phyloP scores from a whole-genome alignment of 2,329 filamentous ascomycete species.

The Chalaropsis thielavioides region DNA sequence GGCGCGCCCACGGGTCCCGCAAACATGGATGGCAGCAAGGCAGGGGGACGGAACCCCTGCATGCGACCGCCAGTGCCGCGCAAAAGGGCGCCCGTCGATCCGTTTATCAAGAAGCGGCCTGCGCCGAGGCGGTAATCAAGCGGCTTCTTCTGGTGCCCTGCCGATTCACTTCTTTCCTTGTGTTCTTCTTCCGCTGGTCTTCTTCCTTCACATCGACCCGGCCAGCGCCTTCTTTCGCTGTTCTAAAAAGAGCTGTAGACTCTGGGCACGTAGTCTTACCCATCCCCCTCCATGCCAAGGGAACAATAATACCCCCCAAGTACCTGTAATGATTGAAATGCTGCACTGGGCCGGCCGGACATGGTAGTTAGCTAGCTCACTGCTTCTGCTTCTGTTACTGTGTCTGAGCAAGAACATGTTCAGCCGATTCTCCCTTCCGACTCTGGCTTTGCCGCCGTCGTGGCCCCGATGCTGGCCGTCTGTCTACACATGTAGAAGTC shows the following conservation, averaged over 20 bases:
- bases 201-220: not conserved
- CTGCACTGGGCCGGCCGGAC: too few relatives aligned
- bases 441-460: too few relatives aligned
- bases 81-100: conserved; percentile 31
- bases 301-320: too few relatives aligned
- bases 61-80: conserved; percentile 20
- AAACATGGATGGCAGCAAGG: not conserved
- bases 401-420: too few relatives aligned
- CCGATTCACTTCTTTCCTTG: not conserved
- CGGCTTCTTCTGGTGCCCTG: not conserved
- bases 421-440: too few relatives aligned
- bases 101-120: conserved; percentile 31
- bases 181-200: not conserved
- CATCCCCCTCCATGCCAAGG: too few relatives aligned
- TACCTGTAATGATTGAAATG: too few relatives aligned
- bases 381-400: too few relatives aligned
- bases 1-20: conserved; percentile 18
- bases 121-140: conserved; percentile 11
- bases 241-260: not conserved
- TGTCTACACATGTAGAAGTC: too few relatives aligned
- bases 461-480: too few relatives aligned
- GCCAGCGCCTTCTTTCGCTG: not conserved
- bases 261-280: not conserved
- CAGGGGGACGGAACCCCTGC: not conserved
- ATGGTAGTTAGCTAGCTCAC: too few relatives aligned